Evolutionary conservation across 371 early-diverging fungal species (phyloP), one percentile per base, ranked within the genome.

Genomic region (Furculomyces boomerangus): DNA sequence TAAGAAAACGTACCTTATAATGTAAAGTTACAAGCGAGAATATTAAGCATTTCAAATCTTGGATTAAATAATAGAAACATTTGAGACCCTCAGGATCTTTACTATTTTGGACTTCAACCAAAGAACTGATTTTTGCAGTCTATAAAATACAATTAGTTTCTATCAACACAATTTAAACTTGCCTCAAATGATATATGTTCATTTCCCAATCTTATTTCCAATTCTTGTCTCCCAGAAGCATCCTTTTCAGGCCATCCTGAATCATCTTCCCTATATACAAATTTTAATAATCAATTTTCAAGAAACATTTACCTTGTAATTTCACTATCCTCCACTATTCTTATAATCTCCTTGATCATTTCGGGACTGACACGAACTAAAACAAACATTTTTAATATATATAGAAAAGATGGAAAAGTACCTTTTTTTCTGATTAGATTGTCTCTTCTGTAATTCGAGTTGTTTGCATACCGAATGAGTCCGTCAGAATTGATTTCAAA

Each of bases 391-490:
- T 13, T 3, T 10, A 30, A 31, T 16, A 49, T 16, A 32, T 30
- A 35, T 30, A 32, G 14, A 3, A 26, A 35, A 7, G 3, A 51
- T 13, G 2, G 2, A 2, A 30, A 46, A 70, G 54, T 70, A 86
- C 88, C 80, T 66, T 92, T 85, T 70, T 97, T 97, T 63, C 81
- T 75, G 66, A 97, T 95, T 71, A 97, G 75, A 39, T 83, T 82
- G 66, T 95, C 98, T 60, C 93, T 88, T 69, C 94, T 84, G 74
- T 97, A 97, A 69, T 93, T 93, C 31, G 93, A 92, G 74, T 93
- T 88, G 74, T 97, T 97, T 58, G 94, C 90, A 65, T 97, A 97
- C 58, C 91, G 78, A 54, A 90, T 86, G 49, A 76, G 77, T 41
- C 95, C 95, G 60, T 89, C 86, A 1, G 80, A 74, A 59, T 84